These are phyloP conservation scores for Geotrichum citri-aurantii DNA, from an alignment of 1,139 yeast species.

Conservation along the genomic window DNA sequence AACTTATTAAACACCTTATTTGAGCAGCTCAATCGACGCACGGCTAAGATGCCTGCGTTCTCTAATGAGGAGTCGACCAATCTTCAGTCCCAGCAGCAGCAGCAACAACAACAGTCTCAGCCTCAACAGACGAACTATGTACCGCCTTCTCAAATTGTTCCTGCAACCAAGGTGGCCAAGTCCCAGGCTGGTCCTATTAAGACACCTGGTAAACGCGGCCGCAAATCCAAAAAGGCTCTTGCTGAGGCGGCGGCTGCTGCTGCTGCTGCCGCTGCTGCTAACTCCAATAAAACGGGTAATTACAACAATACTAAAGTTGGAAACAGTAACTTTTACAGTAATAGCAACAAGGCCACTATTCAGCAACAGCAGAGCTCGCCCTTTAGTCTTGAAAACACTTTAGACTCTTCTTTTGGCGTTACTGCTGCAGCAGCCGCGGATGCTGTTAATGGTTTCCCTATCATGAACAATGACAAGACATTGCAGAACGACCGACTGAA, in stretches of 20 bases:
- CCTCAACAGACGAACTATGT: background rate
- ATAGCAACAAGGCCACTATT: background rate
- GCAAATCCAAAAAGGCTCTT: background rate
- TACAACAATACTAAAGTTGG: background rate
- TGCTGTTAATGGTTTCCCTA: constrained; percentile 11
- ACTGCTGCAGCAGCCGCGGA: constrained; percentile 11
- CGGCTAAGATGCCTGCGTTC: constrained; percentile 17
- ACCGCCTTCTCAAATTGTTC: background rate
- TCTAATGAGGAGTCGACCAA: background rate
- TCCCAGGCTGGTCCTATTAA: background rate
- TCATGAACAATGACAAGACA: background rate
- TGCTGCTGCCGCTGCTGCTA: background rate
- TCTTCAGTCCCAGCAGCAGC: background rate
- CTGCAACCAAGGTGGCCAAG: background rate
- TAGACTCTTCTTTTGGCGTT: background rate
- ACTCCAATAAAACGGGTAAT: background rate
- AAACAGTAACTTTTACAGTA: background rate
- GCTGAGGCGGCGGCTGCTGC: constrained; percentile 5
- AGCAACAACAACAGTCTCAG: background rate
- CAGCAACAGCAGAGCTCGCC: background rate
- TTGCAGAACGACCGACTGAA: background rate
- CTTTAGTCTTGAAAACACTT: background rate
- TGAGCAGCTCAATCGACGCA: constrained; percentile 50
- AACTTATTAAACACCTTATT: constrained; percentile 72
- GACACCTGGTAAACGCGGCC: background rate